phyloP scores from a whole-genome alignment of 2,329 filamentous ascomycete genomes.

The Didymellaceae sp. region DNA sequence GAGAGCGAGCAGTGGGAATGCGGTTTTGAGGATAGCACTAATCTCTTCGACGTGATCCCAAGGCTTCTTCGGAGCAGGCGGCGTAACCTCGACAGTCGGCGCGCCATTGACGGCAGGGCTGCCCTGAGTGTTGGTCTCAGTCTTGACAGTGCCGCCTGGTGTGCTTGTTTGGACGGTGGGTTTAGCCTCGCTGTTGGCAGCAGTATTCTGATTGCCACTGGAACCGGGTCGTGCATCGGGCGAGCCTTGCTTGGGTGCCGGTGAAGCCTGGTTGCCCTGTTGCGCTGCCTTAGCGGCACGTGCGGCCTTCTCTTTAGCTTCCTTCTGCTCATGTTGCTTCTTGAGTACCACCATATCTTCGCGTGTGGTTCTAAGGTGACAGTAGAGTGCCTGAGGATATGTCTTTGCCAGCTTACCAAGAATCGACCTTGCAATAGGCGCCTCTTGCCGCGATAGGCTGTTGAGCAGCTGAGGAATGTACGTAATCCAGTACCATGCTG shows the following conservation, averaged over 20 bases:
- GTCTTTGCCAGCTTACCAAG: constrained; percentile 93
- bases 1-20: constrained; percentile 90
- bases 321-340: constrained; percentile 76
- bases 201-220: constrained; percentile 39
- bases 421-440: constrained; percentile 82
- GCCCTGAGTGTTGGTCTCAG: constrained; percentile 45
- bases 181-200: constrained; percentile 54
- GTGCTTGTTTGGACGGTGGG: constrained; percentile 57
- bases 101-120: constrained; percentile 36
- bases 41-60: constrained; percentile 98
- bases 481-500: constrained; percentile 99
- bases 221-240: constrained; percentile 43
- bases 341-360: constrained; percentile 94
- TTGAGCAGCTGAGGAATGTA: constrained; percentile 97
- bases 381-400: constrained; percentile 94
- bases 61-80: constrained; percentile 68
- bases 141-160: constrained; percentile 48
- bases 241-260: constrained; percentile 46
- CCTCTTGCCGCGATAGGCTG: constrained; percentile 89
- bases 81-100: constrained; percentile 29
- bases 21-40: constrained; percentile 93
- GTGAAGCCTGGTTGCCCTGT: constrained; percentile 56
- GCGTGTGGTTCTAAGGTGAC: constrained; percentile 88
- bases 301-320: constrained; percentile 62
- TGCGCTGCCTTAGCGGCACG: constrained; percentile 63